phyloP scores from a whole-genome alignment of 331 rosid genomes.

The Prunus yedoensis region DNA sequence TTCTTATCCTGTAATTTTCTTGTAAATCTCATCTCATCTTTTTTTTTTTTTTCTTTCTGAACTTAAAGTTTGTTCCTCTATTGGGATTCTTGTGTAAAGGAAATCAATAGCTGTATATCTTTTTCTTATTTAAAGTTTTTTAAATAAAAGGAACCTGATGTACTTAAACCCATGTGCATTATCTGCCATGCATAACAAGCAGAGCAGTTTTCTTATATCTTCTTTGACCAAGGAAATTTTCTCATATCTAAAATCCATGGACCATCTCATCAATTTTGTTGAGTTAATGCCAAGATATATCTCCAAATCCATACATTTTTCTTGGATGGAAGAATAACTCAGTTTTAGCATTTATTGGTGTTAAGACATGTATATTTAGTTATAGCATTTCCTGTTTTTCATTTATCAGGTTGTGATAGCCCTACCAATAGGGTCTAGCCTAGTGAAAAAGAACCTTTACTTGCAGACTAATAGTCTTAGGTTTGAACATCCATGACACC shows the following conservation, averaged over 20 bases:
- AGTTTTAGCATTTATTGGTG: too few relatives aligned
- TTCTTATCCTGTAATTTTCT: slow-evolving; percentile 24
- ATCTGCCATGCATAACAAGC: neutral
- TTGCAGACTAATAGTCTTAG: too few relatives aligned
- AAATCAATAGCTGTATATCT: neutral
- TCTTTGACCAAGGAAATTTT: neutral
- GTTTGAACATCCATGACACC: too few relatives aligned
- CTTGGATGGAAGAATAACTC: too few relatives aligned
- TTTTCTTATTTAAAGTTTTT: neutral
- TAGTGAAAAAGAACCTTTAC: fast-evolving
- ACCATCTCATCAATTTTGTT: too few relatives aligned
- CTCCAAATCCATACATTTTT: too few relatives aligned
- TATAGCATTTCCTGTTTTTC: too few relatives aligned
- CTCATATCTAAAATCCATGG: neutral
- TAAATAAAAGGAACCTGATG: slow-evolving; percentile 6
- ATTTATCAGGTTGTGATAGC: too few relatives aligned
- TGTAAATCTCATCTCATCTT: slow-evolving; percentile 33
- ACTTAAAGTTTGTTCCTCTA: slow-evolving; percentile 4
- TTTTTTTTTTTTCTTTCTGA: slow-evolving; percentile 20
- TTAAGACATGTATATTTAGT: too few relatives aligned
- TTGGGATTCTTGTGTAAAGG: slow-evolving; percentile 3
- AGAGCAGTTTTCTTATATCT: neutral
- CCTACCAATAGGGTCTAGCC: too few relatives aligned
- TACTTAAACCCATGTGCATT: neutral
- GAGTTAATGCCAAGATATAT: neutral